Percentiles rank a stretch among this genome's conserved stretches.
Evolutionary conservation across 2,329 filamentous ascomycete genomes (phyloP).

Genomic region (Penicillium capsulatum): DNA sequence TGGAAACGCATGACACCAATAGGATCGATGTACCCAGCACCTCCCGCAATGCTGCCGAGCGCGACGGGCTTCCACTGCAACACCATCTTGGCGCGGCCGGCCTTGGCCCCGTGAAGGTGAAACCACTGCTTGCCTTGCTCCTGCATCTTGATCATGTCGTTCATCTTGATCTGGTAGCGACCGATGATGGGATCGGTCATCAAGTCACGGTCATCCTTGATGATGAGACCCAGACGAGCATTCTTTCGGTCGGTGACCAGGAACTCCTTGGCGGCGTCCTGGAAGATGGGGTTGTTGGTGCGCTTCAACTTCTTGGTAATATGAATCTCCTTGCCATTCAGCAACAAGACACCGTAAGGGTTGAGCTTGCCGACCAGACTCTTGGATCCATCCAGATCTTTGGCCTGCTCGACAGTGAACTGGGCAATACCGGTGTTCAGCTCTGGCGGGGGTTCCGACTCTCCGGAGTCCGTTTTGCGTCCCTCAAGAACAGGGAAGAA

Average conservation of each 20-base stretch:
- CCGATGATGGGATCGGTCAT: slow-evolving; percentile 78
- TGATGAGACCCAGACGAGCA: slow-evolving; percentile 81
- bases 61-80: slow-evolving; percentile 95
- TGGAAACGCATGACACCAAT: slow-evolving; percentile 95
- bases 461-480: slow-evolving; percentile 65
- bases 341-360: slow-evolving; percentile 79
- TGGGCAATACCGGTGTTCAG: slow-evolving; percentile 90
- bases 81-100: slow-evolving; percentile 82
- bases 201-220: slow-evolving; percentile 93
- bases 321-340: slow-evolving; percentile 90
- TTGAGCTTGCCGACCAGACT: slow-evolving; percentile 87
- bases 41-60: slow-evolving; percentile 69
- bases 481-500: slow-evolving; percentile 91
- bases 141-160: slow-evolving; percentile 87
- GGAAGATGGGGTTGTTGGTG: slow-evolving; percentile 96
- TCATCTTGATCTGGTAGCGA: slow-evolving; percentile 90
- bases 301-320: slow-evolving; percentile 89
- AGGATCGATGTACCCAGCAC: slow-evolving; percentile 85
- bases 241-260: slow-evolving; percentile 90
- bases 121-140: slow-evolving; percentile 96
- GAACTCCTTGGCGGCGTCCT: slow-evolving; percentile 87
- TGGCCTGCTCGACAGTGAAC: slow-evolving; percentile 91
- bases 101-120: slow-evolving; percentile 73
- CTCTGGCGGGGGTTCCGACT: slow-evolving; percentile 73
- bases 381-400: slow-evolving; percentile 89